Evolutionary conservation across 2,329 filamentous ascomycete genomes (phyloP), one percentile per base, ranked within the genome.

Genomic region (Colletotrichum scovillei): DNA sequence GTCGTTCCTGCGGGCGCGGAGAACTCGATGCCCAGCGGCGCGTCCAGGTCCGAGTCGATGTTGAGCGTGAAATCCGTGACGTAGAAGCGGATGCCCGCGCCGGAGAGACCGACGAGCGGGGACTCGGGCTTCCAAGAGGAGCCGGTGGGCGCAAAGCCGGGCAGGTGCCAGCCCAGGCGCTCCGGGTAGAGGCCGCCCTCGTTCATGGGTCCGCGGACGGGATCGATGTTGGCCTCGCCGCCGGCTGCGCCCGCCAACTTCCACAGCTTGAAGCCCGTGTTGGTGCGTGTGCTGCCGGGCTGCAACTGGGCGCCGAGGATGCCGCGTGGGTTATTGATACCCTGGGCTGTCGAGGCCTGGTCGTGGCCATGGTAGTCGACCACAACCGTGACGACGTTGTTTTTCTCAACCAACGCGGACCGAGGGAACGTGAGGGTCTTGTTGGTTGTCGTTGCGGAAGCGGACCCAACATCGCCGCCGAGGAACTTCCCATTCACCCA

Each of bases 281-380:
- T 84, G 1, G 79, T 79, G 9, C 70, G 70, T 6, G 66, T 59
- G 66, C 53, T 35, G 2, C 70, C 70, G 5, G 70, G 70, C 5
- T 69, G 24, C 85, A 86, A 3, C 82, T 75, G 65, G 82, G 91
- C 93, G 82, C 91, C 83, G 24, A 93, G 79, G 73, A 94, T 89
- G 42, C 88, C 92, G 56, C 88, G 89, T 0, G 87, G 89, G 46
- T 85, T 83, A 73, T 94, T 88, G 1, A 94, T 84, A 0, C 93
- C 93, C 83, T 92, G 94, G 75, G 3, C 89, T 88, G 4, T 90
- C 86, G 16, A 82, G 82, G 83, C 87, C 77, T 92, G 88, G 72
- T 94, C 88, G 1, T 93, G 85, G 0, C 92, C 92, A 83, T 91
- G 92, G 80, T 92, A 92, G 80, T 95, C 94, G 16, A 95, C 84